Percentiles rank a stretch among this genome's conserved stretches.
These are phyloP conservation scores for Spathaspora arborariae DNA, from an alignment of 805 yeast species.

Conservation along the genomic window DNA sequence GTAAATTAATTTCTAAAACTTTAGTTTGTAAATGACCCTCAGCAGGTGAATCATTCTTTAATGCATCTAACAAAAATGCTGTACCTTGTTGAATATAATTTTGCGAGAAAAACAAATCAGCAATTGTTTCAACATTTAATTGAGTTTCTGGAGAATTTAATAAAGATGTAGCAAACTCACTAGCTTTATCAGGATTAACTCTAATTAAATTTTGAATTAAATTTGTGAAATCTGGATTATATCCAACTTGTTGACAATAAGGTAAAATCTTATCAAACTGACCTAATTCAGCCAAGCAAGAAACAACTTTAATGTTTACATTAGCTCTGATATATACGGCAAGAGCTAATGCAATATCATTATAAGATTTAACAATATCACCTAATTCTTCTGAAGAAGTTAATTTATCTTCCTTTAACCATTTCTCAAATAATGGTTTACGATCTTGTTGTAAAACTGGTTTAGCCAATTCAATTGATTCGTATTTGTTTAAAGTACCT, in stretches of 20 bases:
- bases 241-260: constrained; percentile 84
- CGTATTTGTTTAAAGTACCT: constrained; percentile 88
- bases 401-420: constrained; percentile 92
- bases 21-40: constrained; percentile 96
- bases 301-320: constrained; percentile 83
- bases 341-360: constrained; percentile 77
- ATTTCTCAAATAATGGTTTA: constrained; percentile 88
- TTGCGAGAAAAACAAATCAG: constrained; percentile 92
- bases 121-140: constrained; percentile 78
- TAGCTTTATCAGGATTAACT: constrained; percentile 95
- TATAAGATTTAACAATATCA: constrained; percentile 84
- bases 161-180: constrained; percentile 91
- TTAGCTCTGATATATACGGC: constrained; percentile 86
- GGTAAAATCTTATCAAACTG: constrained; percentile 96
- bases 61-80: constrained; percentile 90
- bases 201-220: constrained; percentile 88
- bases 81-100: constrained; percentile 97
- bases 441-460: constrained; percentile 96
- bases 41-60: constrained; percentile 88
- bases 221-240: constrained; percentile 84
- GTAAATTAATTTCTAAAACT: constrained; percentile 83
- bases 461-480: constrained; percentile 89
- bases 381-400: constrained; percentile 97
- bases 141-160: constrained; percentile 55
- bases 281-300: constrained; percentile 89